A percentile compares a stretch with the other conserved stretches of the same genome.
Conservation (phyloP, 73 alveolate genomes). For the Durusdinium trenchii region DNA sequence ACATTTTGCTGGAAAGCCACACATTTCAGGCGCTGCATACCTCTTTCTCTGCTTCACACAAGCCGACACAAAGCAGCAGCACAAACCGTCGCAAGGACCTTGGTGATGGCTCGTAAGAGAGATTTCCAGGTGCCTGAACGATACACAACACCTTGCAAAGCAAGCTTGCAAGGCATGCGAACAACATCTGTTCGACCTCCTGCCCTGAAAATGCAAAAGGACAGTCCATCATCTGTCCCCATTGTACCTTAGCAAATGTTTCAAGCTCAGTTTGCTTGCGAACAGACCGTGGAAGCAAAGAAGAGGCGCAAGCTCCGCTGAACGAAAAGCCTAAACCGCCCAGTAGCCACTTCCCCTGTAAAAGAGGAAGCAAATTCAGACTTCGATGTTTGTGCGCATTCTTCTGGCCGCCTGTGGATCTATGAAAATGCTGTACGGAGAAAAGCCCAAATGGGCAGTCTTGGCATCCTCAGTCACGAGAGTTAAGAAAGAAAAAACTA, state of each 20-base stretch:
- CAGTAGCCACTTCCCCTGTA: constrained; percentile 94
- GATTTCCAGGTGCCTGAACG: constrained; percentile 82
- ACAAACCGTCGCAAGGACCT: not conserved
- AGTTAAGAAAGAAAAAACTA: not conserved
- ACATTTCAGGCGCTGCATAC: constrained; percentile 93
- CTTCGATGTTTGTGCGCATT: not conserved
- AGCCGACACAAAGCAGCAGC: not conserved
- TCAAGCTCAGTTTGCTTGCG: not conserved
- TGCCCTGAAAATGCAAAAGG: constrained; percentile 81
- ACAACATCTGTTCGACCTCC: not conserved
- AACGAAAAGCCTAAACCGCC: constrained; percentile 89
- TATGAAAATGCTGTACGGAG: constrained; percentile 90
- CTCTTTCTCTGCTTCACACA: not conserved
- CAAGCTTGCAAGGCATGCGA: not conserved
- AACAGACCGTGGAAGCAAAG: too few relatives aligned
- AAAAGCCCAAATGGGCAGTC: constrained; percentile 93
- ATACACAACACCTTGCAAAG: not conserved
- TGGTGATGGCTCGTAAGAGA: constrained; percentile 84
- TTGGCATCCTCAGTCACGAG: constrained; percentile 67
- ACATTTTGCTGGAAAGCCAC: constrained; percentile 79
- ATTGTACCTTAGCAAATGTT: constrained; percentile 45
- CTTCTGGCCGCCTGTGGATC: constrained; percentile 61
- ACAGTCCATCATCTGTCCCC: constrained; percentile 95
- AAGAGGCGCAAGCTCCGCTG: constrained; percentile 49
- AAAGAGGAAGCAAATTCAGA: not conserved